Percentiles rank a stretch among this genome's conserved stretches.
phyloP scores from a whole-genome alignment of 83 land plant genomes.

The Diphasiastrum complanatum region DNA sequence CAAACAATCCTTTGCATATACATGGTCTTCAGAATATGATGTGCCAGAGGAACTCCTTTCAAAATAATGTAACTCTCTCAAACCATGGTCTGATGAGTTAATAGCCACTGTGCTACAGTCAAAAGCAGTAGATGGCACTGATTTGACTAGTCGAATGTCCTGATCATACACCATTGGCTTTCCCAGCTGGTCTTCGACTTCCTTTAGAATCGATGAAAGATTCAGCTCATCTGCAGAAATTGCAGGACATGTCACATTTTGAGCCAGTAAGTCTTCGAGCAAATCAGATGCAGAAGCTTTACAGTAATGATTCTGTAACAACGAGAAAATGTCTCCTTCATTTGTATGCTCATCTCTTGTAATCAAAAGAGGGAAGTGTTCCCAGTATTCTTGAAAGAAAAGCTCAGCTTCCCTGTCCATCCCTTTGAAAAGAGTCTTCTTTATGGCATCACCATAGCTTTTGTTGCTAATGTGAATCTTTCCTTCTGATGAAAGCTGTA shows the following conservation, averaged over 20 bases:
- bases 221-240: slow-evolving; percentile 59
- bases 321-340: slow-evolving; percentile 3
- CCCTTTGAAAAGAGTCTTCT: background rate
- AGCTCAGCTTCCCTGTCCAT: slow-evolving; percentile 27
- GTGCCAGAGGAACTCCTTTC: background rate
- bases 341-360: slow-evolving; percentile 14
- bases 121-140: background rate
- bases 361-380: slow-evolving; percentile 38
- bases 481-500: slow-evolving; percentile 45
- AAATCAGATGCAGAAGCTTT: slow-evolving; percentile 19
- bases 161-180: slow-evolving; percentile 43
- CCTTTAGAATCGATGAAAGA: slow-evolving; percentile 31
- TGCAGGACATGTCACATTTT: slow-evolving; percentile 50
- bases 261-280: slow-evolving; percentile 35
- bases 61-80: slow-evolving; percentile 39
- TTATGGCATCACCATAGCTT: background rate
- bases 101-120: too few relatives aligned
- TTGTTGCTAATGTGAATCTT: too few relatives aligned
- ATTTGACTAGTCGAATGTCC: slow-evolving; percentile 58
- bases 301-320: slow-evolving; percentile 18
- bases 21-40: slow-evolving; percentile 10
- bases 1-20: slow-evolving; percentile 39
- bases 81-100: too few relatives aligned
- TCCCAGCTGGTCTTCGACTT: slow-evolving; percentile 39
- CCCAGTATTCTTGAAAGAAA: slow-evolving; percentile 57